A percentile compares a stretch with the other conserved stretches of the same genome.
Evolutionary conservation across 1,284 basidiomycete species (phyloP).

Genomic region (Trichosporon coremiiforme): DNA sequence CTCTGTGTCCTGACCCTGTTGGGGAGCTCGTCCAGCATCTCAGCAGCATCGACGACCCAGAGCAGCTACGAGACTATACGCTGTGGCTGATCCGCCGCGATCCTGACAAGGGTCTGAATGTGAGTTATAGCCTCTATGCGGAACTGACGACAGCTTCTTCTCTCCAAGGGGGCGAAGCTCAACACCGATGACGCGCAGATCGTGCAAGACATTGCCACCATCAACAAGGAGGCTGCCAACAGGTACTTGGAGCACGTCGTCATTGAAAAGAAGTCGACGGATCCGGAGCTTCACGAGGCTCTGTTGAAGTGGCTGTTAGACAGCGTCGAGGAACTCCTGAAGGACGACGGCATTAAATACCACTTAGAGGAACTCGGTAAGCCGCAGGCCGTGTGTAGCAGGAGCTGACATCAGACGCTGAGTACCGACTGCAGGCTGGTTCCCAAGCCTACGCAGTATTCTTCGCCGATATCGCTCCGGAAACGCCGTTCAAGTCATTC

Average conservation of each 20-base stretch:
- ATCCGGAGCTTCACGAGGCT: conserved; percentile 46
- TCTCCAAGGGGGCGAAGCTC: conserved; percentile 59
- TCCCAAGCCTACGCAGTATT: conserved; percentile 49
- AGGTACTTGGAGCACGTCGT: conserved; percentile 79
- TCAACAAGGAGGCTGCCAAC: conserved; percentile 62
- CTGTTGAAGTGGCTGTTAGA: conserved; percentile 44
- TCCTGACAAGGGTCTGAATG: conserved; percentile 70
- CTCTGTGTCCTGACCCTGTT: conserved; percentile 68
- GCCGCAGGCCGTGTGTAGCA: conserved; percentile 27
- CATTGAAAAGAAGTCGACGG: conserved; percentile 63
- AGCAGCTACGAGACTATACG: conserved; percentile 70
- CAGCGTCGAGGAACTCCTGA: conserved; percentile 36
- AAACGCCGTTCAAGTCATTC: conserved; percentile 69
- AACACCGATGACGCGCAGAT: conserved; percentile 58
- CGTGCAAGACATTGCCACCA: conserved; percentile 48
- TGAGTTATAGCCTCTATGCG: no score
- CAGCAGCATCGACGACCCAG: conserved; percentile 64
- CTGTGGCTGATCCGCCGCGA: conserved; percentile 76
- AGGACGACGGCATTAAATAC: conserved; percentile 54
- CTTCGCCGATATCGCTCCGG: conserved; percentile 60
- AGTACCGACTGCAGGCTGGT: conserved; percentile 46
- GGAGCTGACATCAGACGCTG: conserved; percentile 40
- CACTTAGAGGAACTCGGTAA: conserved; percentile 55
- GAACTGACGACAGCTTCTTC: conserved; percentile 56
- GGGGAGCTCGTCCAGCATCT: conserved; percentile 69